Evolutionary conservation across 805 yeast genomes (phyloP).

Genomic region (Metschnikowia amazonensis): DNA sequence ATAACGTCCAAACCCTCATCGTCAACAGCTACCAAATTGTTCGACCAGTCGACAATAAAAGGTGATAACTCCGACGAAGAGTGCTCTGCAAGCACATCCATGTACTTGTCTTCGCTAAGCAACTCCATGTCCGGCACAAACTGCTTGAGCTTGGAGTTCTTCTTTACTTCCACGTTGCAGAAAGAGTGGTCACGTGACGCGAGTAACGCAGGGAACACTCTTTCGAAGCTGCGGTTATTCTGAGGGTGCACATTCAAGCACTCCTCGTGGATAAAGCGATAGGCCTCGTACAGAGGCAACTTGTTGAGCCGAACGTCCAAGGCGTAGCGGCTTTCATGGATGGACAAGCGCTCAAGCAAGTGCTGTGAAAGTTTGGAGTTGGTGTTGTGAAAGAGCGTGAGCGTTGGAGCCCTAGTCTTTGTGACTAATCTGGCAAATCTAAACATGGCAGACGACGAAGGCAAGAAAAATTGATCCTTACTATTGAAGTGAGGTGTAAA

Average conservation of each 20-base stretch:
- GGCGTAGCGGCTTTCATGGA: constrained; percentile 19
- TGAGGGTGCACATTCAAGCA: constrained; percentile 21
- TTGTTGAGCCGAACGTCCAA: constrained; percentile 20
- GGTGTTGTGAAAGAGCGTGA: constrained; percentile 31
- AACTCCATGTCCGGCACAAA: constrained; percentile 20
- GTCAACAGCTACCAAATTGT: constrained; percentile 50
- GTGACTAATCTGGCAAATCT: constrained; percentile 17
- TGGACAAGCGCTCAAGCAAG: constrained; percentile 23
- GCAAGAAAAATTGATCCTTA: neutral
- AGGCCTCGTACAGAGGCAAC: constrained; percentile 19
- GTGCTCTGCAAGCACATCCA: constrained; percentile 13
- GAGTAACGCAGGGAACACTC: constrained; percentile 20
- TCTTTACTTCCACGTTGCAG: constrained; percentile 17
- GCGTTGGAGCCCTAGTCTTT: constrained; percentile 16
- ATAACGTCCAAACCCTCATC: constrained; percentile 41
- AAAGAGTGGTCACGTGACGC: constrained; percentile 17
- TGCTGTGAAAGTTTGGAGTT: constrained; percentile 24
- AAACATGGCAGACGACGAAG: constrained; percentile 10
- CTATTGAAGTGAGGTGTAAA: neutral
- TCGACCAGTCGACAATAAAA: constrained; percentile 58
- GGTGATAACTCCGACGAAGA: constrained; percentile 18
- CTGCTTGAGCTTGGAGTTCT: constrained; percentile 16
- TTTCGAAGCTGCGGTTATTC: constrained; percentile 19
- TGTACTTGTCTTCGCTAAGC: constrained; percentile 12
- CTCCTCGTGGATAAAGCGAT: constrained; percentile 19